A percentile compares a stretch with the other conserved stretches of the same genome.
Evolutionary conservation across 2,329 filamentous ascomycete genomes (phyloP).

Genomic region (Sclerotinia subarctica): DNA sequence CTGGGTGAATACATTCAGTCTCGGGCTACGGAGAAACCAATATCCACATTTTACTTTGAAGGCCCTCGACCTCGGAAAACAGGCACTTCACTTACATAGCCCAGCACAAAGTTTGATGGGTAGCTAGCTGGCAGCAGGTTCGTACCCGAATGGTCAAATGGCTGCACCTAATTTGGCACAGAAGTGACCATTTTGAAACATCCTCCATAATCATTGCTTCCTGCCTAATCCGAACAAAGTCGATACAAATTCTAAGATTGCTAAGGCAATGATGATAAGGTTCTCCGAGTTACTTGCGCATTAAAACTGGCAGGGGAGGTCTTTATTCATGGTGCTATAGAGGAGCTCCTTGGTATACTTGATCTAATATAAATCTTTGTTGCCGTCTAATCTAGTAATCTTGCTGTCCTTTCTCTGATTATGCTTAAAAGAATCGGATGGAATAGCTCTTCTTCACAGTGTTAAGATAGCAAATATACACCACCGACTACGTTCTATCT

Average conservation of each 20-base stretch:
- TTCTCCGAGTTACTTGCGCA: too few relatives aligned
- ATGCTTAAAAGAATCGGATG: fast-evolving
- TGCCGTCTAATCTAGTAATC: background rate
- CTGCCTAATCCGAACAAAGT: too few relatives aligned
- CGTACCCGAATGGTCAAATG: too few relatives aligned
- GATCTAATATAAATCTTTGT: background rate
- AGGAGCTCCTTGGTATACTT: fast-evolving
- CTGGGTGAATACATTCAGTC: background rate
- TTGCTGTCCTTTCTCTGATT: background rate
- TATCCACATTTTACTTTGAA: fast-evolving
- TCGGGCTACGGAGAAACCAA: background rate
- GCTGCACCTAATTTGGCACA: too few relatives aligned
- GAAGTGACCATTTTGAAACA: too few relatives aligned
- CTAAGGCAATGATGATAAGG: too few relatives aligned
- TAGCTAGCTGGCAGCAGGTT: too few relatives aligned
- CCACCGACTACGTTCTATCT: background rate
- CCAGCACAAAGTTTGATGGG: too few relatives aligned
- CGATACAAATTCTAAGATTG: too few relatives aligned
- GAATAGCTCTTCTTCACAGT: background rate
- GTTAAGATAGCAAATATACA: fast-evolving
- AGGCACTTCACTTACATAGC: background rate
- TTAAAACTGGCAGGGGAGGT: too few relatives aligned
- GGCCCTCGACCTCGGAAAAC: background rate
- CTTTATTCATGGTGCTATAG: too few relatives aligned
- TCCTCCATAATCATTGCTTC: too few relatives aligned